Evolutionary conservation across 192 early-diverging fungal genomes (phyloP).

Genomic region (Pilaira anomala): DNA sequence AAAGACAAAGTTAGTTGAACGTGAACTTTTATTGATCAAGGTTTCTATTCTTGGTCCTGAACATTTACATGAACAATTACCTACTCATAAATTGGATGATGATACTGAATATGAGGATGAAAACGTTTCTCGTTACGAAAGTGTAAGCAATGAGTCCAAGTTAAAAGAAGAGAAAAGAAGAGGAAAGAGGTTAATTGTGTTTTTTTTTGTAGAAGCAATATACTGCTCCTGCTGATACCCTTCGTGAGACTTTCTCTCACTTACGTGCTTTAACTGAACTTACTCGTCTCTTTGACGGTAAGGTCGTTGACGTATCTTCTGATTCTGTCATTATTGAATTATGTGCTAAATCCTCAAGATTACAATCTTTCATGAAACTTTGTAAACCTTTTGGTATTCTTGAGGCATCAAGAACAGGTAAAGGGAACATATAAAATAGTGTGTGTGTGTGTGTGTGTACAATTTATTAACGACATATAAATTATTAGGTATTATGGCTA

Average conservation of each 20-base stretch:
- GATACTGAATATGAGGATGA: constrained; percentile 26
- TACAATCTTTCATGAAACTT: constrained; percentile 91
- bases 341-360: constrained; percentile 79
- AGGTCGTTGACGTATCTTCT: constrained; percentile 81
- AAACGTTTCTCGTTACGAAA: constrained; percentile 13
- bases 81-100: constrained; percentile 35
- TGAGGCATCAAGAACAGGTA: constrained; percentile 88
- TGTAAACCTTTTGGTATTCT: constrained; percentile 94
- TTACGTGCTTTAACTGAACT: constrained; percentile 80
- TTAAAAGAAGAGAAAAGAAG: neutral
- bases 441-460: neutral
- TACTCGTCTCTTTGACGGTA: constrained; percentile 80
- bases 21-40: constrained; percentile 93
- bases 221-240: constrained; percentile 37
- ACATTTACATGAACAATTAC: constrained; percentile 54
- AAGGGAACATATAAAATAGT: neutral
- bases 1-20: constrained; percentile 80
- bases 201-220: neutral
- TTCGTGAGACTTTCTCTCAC: constrained; percentile 57
- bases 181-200: neutral
- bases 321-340: constrained; percentile 86
- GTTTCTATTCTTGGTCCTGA: constrained; percentile 78
- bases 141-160: constrained; percentile 6
- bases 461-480: neutral
- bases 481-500: constrained; percentile 83